Evolutionary conservation across 257 asterid species (phyloP).

Genomic region (Primulina eburnea): DNA sequence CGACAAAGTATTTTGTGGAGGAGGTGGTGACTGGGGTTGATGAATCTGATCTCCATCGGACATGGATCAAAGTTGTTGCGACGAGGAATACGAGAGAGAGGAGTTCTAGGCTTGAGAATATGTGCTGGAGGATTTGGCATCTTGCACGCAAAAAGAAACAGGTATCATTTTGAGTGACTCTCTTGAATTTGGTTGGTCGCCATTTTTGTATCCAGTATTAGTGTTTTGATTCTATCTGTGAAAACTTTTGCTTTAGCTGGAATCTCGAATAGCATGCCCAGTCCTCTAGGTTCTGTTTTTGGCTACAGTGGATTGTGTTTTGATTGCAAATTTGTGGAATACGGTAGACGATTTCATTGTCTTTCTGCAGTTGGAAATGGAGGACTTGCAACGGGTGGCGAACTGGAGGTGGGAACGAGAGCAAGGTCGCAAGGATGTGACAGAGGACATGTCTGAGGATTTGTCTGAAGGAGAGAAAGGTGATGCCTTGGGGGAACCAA

Average conservation of each 20-base stretch:
- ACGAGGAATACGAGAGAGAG: slow-evolving; percentile 70
- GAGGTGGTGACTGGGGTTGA: slow-evolving; percentile 79
- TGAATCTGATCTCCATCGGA: slow-evolving; percentile 74
- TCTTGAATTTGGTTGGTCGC: neutral
- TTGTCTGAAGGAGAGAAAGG: slow-evolving; percentile 79
- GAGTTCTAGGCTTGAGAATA: slow-evolving; percentile 72
- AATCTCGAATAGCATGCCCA: neutral
- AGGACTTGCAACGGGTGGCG: slow-evolving; percentile 50
- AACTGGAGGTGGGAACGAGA: slow-evolving; percentile 65
- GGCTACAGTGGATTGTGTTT: neutral
- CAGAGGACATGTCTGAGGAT: slow-evolving; percentile 80
- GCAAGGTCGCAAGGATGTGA: slow-evolving; percentile 69
- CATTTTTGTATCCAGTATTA: neutral
- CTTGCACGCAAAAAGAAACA: slow-evolving; percentile 77
- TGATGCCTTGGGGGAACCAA: slow-evolving; percentile 52
- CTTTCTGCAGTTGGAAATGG: slow-evolving; percentile 59
- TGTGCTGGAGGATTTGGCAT: slow-evolving; percentile 97
- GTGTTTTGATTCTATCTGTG: neutral
- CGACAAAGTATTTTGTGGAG: slow-evolving; percentile 75
- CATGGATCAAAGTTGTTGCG: slow-evolving; percentile 87
- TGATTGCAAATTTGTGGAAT: too few relatives aligned
- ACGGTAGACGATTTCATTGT: neutral
- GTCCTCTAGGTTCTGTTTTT: neutral
- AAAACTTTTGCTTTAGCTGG: too few relatives aligned
- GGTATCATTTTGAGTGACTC: slow-evolving; percentile 32